Evolutionary conservation across 345 rosid genomes (phyloP).

Genomic region (Eucalyptus cloeziana): DNA sequence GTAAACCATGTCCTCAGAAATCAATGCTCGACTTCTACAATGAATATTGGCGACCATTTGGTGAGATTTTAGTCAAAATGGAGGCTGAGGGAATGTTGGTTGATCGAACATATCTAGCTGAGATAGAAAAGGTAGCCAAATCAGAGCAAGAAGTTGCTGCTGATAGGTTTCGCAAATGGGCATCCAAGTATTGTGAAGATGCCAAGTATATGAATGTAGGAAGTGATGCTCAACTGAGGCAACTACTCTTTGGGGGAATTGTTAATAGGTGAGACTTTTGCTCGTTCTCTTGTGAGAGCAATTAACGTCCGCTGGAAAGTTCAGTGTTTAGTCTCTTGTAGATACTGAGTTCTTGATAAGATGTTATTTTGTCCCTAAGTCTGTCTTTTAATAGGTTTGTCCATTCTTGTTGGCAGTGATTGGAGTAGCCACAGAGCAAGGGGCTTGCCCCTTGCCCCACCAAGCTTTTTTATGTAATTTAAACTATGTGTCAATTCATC

Average conservation of each 20-base stretch:
- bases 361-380: background rate
- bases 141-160: constrained; percentile 66
- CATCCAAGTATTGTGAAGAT: constrained; percentile 71
- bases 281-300: background rate
- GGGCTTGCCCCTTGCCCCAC: background rate
- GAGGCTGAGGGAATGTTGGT: constrained; percentile 92
- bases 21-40: constrained; percentile 70
- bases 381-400: background rate
- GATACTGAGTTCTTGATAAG: background rate
- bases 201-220: constrained; percentile 90
- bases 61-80: constrained; percentile 80
- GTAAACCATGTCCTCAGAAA: constrained; percentile 19
- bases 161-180: constrained; percentile 78
- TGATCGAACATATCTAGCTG: constrained; percentile 68
- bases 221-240: constrained; percentile 85
- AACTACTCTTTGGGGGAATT: constrained; percentile 73
- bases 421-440: background rate
- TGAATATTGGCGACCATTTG: constrained; percentile 77
- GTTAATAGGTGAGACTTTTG: constrained; percentile 36
- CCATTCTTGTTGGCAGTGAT: background rate
- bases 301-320: background rate
- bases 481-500: background rate
- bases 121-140: constrained; percentile 78
- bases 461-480: background rate
- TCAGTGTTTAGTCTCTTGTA: background rate